Conservation (phyloP, 2,329 filamentous ascomycete species). For the Dothistroma pini region DNA sequence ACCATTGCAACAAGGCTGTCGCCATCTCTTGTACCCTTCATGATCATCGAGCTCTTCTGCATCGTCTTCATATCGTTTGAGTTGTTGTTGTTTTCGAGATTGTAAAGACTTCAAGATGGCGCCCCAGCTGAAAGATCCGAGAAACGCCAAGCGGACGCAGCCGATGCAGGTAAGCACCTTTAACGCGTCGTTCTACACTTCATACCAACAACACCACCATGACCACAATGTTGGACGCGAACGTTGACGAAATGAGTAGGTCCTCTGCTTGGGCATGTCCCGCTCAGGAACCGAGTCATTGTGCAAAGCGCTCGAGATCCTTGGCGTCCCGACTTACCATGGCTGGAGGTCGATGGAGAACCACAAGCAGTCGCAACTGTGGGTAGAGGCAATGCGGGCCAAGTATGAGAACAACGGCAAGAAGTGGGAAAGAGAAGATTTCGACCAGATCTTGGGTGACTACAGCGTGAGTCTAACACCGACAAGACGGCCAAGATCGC, state of each 20-base stretch:
- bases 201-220: neutral
- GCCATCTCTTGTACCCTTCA: neutral
- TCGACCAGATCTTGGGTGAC: conserved; percentile 6
- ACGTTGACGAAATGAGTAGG: neutral
- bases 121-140: conserved; percentile 1
- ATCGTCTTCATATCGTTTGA: conserved; percentile 1
- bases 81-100: neutral
- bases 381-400: conserved; percentile 1
- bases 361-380: conserved; percentile 3
- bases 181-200: neutral
- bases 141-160: conserved; percentile 4
- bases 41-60: neutral
- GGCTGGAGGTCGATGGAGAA: conserved; percentile 1
- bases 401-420: conserved; percentile 6
- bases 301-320: conserved; percentile 5
- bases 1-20: neutral
- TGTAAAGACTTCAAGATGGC: neutral
- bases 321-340: conserved; percentile 5
- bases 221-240: neutral
- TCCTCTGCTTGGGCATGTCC: conserved; percentile 4
- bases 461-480: conserved; percentile 23
- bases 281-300: conserved; percentile 4
- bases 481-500: neutral
- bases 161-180: conserved; percentile 6
- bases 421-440: neutral